A percentile compares a stretch with the other conserved stretches of the same genome.
phyloP scores from a whole-genome alignment of 208 protist species.

The Trichomonas vaginalis region DNA sequence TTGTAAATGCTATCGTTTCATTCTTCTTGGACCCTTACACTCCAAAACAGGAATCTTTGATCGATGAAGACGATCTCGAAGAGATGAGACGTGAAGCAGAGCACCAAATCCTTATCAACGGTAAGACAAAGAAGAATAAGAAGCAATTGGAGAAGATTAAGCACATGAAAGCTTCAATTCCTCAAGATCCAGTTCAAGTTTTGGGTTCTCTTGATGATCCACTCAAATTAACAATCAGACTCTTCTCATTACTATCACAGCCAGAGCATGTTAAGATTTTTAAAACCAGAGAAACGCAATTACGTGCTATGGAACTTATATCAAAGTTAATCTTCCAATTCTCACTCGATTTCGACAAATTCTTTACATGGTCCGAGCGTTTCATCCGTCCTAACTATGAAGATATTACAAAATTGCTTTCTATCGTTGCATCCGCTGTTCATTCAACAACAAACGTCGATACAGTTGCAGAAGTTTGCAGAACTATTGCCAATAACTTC shows the following conservation, averaged over 20 bases:
- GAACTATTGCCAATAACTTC: background rate
- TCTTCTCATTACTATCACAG: background rate
- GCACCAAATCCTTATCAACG: background rate
- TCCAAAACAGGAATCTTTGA: background rate
- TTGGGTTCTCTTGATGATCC: background rate
- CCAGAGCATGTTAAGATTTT: background rate
- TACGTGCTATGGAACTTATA: background rate
- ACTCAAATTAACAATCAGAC: background rate
- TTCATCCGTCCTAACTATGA: background rate
- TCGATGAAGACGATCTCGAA: background rate
- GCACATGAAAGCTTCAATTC: background rate
- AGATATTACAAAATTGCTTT: background rate
- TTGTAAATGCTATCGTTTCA: background rate
- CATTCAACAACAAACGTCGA: background rate
- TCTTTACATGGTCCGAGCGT: background rate
- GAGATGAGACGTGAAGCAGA: background rate
- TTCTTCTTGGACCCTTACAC: background rate
- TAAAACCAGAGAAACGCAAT: background rate
- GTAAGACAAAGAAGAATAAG: background rate
- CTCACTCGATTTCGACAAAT: background rate
- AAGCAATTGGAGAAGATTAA: background rate
- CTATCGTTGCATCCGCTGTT: background rate
- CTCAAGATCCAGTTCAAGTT: background rate
- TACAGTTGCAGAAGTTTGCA: background rate
- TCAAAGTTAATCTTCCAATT: background rate